A percentile compares a stretch with the other conserved stretches of the same genome.
phyloP scores from a whole-genome alignment of 768 basidiomycete species.

The Kwoniella botswanensis region DNA sequence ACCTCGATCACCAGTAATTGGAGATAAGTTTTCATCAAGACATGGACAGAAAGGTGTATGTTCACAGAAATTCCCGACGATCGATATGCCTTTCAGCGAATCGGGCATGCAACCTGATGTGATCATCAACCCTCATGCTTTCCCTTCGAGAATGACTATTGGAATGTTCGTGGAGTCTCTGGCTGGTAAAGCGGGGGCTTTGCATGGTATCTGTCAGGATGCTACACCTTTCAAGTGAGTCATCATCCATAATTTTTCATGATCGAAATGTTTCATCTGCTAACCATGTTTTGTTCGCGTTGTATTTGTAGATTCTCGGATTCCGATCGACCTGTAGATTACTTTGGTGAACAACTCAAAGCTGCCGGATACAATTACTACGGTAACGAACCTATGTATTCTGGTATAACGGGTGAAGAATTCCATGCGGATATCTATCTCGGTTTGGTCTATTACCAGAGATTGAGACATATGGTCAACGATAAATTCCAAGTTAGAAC shows the following conservation, averaged over 20 bases:
- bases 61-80: slow-evolving; percentile 96
- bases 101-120: slow-evolving; percentile 99
- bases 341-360: slow-evolving; percentile 92
- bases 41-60: slow-evolving; percentile 99
- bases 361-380: slow-evolving; percentile 98
- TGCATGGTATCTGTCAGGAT: slow-evolving; percentile 98
- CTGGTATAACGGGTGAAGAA: slow-evolving; percentile 97
- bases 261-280: too few relatives aligned
- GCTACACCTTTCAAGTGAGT: slow-evolving; percentile 95
- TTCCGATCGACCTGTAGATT: slow-evolving; percentile 93
- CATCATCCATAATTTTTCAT: not conserved
- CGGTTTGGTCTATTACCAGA: slow-evolving; percentile 98
- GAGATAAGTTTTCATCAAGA: slow-evolving; percentile 98
- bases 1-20: slow-evolving; percentile 92
- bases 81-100: slow-evolving; percentile 99
- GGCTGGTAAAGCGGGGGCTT: slow-evolving; percentile 98
- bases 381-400: slow-evolving; percentile 99
- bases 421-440: slow-evolving; percentile 99
- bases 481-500: slow-evolving; percentile 99
- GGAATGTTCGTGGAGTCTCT: slow-evolving; percentile 99
- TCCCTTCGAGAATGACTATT: slow-evolving; percentile 99
- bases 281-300: not conserved
- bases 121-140: slow-evolving; percentile 99
- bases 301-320: slow-evolving; percentile 76
- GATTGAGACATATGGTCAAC: slow-evolving; percentile 97